phyloP scores from a whole-genome alignment of 2,329 filamentous ascomycete genomes.

The Ascomycota sp. region DNA sequence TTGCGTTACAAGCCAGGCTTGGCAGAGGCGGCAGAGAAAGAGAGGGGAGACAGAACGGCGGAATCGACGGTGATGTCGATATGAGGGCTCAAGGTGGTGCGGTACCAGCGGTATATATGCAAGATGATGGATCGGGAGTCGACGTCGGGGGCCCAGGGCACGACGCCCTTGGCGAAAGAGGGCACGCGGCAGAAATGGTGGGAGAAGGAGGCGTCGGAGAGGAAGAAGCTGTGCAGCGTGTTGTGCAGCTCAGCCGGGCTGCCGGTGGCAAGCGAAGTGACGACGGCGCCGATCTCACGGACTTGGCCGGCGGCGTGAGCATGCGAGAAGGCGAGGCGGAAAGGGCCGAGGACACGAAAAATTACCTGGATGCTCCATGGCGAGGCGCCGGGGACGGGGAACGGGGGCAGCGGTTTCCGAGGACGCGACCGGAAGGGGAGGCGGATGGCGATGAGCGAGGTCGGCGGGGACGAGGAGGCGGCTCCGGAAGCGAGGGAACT shows the following conservation, averaged over 20 bases:
- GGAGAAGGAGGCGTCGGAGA: conserved; percentile 48
- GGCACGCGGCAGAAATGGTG: conserved; percentile 63
- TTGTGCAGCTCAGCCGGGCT: conserved; percentile 42
- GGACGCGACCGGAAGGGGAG: not conserved
- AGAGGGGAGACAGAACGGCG: conserved; percentile 10
- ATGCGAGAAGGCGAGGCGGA: too few relatives aligned
- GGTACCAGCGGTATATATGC: conserved; percentile 65
- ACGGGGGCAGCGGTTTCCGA: not conserved
- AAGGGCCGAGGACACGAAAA: not conserved
- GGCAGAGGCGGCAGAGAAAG: not conserved
- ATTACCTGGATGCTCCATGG: conserved; percentile 24
- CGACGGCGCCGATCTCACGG: conserved; percentile 41
- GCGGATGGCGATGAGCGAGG: not conserved
- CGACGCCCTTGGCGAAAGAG: conserved; percentile 19
- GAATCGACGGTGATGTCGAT: conserved; percentile 49
- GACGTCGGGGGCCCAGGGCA: conserved; percentile 20
- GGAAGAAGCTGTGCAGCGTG: conserved; percentile 53
- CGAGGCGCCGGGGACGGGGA: not conserved
- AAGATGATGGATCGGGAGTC: conserved; percentile 48
- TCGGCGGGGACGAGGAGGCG: not conserved
- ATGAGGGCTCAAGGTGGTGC: conserved; percentile 58
- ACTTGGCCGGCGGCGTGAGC: not conserved
- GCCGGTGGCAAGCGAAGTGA: conserved; percentile 48
- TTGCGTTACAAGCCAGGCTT: not conserved
- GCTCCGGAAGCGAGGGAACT: too few relatives aligned